These are phyloP conservation scores for Malania oleifera DNA, from an alignment of 164 flowering plant species.

Conservation along the genomic window DNA sequence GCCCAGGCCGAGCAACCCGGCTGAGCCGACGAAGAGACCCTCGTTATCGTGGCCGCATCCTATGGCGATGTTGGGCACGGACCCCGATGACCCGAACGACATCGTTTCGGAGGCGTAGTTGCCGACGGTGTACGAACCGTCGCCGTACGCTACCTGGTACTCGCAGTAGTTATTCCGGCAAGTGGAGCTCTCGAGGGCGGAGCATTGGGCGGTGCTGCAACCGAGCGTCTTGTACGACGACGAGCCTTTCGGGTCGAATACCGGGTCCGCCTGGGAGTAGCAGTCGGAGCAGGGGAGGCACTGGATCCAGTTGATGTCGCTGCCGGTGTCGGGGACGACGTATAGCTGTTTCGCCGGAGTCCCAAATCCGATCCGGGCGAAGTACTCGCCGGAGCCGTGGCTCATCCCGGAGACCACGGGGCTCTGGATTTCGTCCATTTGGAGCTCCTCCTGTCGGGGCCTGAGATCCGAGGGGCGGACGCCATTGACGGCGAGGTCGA, in stretches of 20 bases:
- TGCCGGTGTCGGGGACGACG: slow-evolving; percentile 4
- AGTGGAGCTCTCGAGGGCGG: background rate
- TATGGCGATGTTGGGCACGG: slow-evolving; percentile 27
- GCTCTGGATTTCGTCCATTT: background rate
- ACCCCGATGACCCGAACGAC: slow-evolving; percentile 35
- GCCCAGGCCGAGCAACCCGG: slow-evolving; percentile 55
- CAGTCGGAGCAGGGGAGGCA: background rate
- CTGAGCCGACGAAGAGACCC: slow-evolving; percentile 51
- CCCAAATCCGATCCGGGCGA: slow-evolving; percentile 2
- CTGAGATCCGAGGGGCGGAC: too few relatives aligned
- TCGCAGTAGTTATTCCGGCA: slow-evolving; percentile 26
- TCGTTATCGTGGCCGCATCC: slow-evolving; percentile 64
- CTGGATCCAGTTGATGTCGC: slow-evolving; percentile 10
- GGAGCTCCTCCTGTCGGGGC: too few relatives aligned
- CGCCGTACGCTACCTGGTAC: slow-evolving; percentile 61
- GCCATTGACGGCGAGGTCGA: background rate
- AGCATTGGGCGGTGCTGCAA: background rate
- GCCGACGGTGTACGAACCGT: slow-evolving; percentile 55
- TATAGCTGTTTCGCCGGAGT: background rate
- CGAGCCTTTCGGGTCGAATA: slow-evolving; percentile 1
- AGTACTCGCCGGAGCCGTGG: slow-evolving; percentile 5
- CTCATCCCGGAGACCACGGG: slow-evolving; percentile 3
- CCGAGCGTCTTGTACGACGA: background rate
- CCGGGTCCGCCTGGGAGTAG: slow-evolving; percentile 4
- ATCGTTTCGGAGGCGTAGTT: slow-evolving; percentile 46